These are phyloP conservation scores for Ustilago lituana DNA, from an alignment of 1,284 basidiomycete genomes.

Conservation along the genomic window DNA sequence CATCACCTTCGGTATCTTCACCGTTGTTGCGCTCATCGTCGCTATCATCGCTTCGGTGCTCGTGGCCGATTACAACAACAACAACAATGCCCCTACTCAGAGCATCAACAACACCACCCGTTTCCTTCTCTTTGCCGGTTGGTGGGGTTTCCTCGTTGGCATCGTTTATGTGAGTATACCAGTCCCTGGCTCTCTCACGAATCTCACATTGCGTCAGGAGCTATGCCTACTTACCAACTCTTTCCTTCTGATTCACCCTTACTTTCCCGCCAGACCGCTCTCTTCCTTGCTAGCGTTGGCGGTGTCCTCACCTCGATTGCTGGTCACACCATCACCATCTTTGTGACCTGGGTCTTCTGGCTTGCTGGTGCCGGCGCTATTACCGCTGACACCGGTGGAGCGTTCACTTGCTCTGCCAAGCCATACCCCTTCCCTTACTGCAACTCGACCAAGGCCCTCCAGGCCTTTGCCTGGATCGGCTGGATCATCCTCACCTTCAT, in stretches of 20 bases:
- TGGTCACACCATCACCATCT: constrained; percentile 58
- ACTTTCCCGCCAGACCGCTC: constrained; percentile 37
- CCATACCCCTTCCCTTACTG: constrained; percentile 52
- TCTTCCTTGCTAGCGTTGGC: constrained; percentile 64
- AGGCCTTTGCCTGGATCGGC: constrained; percentile 65
- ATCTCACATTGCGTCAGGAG: constrained; percentile 8
- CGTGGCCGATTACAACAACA: constrained; percentile 58
- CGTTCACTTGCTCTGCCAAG: constrained; percentile 30
- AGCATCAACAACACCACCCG: constrained; percentile 53
- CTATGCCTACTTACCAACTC: background rate
- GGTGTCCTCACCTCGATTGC: constrained; percentile 66
- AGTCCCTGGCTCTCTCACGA: background rate
- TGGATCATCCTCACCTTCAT: constrained; percentile 60
- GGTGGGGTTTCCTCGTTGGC: constrained; percentile 64
- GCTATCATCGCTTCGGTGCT: constrained; percentile 62
- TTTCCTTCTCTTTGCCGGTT: constrained; percentile 62
- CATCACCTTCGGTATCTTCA: constrained; percentile 58
- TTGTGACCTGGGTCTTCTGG: constrained; percentile 64
- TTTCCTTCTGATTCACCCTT: background rate
- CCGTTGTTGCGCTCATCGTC: constrained; percentile 58
- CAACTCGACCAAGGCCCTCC: constrained; percentile 60
- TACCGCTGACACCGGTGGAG: constrained; percentile 50
- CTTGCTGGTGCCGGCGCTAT: constrained; percentile 62
- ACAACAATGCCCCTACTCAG: constrained; percentile 43
- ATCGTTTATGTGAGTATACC: constrained; percentile 57